These are phyloP conservation scores for Aspergillus sp. DNA, from an alignment of 2,329 filamentous ascomycete genomes.

Conservation along the genomic window DNA sequence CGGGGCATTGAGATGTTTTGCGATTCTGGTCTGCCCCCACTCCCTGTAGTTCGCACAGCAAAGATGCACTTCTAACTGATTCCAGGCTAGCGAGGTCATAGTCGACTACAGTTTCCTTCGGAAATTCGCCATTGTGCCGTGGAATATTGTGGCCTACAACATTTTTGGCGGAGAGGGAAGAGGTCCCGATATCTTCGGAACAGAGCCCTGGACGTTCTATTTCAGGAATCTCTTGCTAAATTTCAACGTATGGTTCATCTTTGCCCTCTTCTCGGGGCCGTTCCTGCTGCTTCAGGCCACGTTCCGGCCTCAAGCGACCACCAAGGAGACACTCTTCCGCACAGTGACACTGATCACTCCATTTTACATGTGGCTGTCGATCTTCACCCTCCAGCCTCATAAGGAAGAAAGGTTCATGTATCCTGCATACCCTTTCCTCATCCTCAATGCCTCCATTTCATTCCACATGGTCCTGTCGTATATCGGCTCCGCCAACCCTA, in stretches of 20 bases:
- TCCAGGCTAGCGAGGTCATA: conserved; percentile 63
- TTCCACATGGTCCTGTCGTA: conserved; percentile 76
- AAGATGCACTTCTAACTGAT: conserved; percentile 22
- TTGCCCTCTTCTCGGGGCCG: conserved; percentile 72
- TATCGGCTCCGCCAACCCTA: conserved; percentile 68
- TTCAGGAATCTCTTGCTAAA: conserved; percentile 86
- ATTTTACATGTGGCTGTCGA: conserved; percentile 90
- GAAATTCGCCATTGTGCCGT: conserved; percentile 71
- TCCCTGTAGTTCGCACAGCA: not conserved
- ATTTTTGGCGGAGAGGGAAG: conserved; percentile 74
- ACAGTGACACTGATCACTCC: conserved; percentile 75
- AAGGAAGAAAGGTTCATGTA: conserved; percentile 99
- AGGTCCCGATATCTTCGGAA: conserved; percentile 90
- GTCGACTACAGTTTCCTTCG: conserved; percentile 85
- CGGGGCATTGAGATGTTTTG: conserved; percentile 63
- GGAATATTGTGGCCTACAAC: conserved; percentile 96
- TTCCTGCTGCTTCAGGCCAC: conserved; percentile 72
- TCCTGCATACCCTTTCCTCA: conserved; percentile 85
- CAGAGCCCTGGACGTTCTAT: conserved; percentile 96
- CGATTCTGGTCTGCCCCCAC: conserved; percentile 62
- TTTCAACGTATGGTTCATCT: conserved; percentile 90
- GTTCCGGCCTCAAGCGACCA: conserved; percentile 58
- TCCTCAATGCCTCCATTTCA: conserved; percentile 81
- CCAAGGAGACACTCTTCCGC: conserved; percentile 68
- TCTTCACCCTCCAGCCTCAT: conserved; percentile 90